These are phyloP conservation scores for Thelephora ganbajun DNA, from an alignment of 768 basidiomycete genomes.

Conservation along the genomic window DNA sequence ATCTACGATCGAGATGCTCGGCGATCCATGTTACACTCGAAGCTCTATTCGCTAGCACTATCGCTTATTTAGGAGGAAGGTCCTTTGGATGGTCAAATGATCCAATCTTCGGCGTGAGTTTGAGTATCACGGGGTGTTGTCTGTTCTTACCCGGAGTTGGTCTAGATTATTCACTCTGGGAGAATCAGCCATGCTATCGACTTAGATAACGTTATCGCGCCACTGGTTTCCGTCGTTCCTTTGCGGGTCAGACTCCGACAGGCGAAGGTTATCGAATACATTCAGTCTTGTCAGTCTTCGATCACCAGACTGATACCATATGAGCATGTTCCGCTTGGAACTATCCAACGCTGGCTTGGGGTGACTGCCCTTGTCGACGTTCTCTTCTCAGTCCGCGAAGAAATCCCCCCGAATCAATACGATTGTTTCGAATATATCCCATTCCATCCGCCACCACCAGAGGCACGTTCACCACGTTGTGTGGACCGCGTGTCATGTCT, in stretches of 20 bases:
- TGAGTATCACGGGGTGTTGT: not conserved
- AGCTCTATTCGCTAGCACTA: constrained; percentile 17
- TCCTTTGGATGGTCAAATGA: constrained; percentile 14
- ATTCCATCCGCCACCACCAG: constrained; percentile 14
- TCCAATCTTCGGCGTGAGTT: constrained; percentile 19
- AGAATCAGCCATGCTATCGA: constrained; percentile 15
- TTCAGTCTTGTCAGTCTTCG: constrained; percentile 14
- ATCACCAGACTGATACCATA: constrained; percentile 16
- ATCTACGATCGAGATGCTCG: constrained; percentile 11
- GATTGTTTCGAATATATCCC: constrained; percentile 18
- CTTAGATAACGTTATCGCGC: constrained; percentile 12
- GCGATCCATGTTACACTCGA: constrained; percentile 18
- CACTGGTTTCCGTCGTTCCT: constrained; percentile 17
- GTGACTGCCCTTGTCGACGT: constrained; percentile 15
- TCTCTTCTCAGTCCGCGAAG: constrained; percentile 18
- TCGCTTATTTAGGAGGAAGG: constrained; percentile 14
- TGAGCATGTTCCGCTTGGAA: constrained; percentile 18
- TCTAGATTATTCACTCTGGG: constrained; percentile 19
- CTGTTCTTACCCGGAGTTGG: not conserved
- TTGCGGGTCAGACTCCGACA: constrained; percentile 12
- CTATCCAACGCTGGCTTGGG: constrained; percentile 18
- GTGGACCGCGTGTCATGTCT: not conserved
- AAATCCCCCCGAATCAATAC: constrained; percentile 8
- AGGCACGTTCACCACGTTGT: constrained; percentile 11
- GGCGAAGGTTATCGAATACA: constrained; percentile 1